Evolutionary conservation across 2,329 filamentous ascomycete genomes (phyloP), one percentile per base, ranked within the genome.

Genomic region (Scopulariopsis brevicaulis): DNA sequence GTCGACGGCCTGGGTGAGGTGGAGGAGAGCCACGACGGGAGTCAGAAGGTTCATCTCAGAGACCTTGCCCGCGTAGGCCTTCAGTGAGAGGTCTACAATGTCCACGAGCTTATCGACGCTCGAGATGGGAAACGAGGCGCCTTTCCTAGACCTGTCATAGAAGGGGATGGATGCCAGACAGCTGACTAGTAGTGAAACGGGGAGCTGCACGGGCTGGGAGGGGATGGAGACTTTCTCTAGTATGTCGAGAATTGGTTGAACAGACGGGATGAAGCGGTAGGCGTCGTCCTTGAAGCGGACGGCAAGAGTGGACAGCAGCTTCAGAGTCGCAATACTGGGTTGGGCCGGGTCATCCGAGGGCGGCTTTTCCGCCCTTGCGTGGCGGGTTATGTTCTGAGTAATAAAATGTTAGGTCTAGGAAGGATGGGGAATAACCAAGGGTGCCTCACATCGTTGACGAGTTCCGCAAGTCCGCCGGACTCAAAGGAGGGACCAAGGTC

Each of bases 401-500:
- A 11, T 14, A 40, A 25, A 11, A 58, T 48, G 57, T 53, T 35
- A 53, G 32, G 10, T 14, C 20, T 51, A n/a, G 3, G 18, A 52
- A 57, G 55, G 55, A 43, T 20, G 7, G 15, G 4, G n/a, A 20
- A 14, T 18, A 34, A 7, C 28, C 28, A 8, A 48, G 28, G 2
- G 40, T 18, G 5, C 46, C 61, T 25, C 22, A 62, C 61, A 37
- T 59, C 59, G 43, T 60, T 62, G 25, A 64, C 60, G n/a, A 58
- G 48, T 11, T 61, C 60, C 4, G 63, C 56, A 50, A 63, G 52
- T 61, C 62, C 60, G 61, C 63, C 57, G 35, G 60, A 60, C 34
- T 64, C 62, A 24, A 64, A 59, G 7, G 57, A 58, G 12, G 58
- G 37, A 14, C 35, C 40, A 92, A 96, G 70, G 34, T 62, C 58